Evolutionary conservation across 345 rosid genomes (phyloP), one percentile per base, ranked within the genome.

Genomic region (Euphorbia tirucalli): DNA sequence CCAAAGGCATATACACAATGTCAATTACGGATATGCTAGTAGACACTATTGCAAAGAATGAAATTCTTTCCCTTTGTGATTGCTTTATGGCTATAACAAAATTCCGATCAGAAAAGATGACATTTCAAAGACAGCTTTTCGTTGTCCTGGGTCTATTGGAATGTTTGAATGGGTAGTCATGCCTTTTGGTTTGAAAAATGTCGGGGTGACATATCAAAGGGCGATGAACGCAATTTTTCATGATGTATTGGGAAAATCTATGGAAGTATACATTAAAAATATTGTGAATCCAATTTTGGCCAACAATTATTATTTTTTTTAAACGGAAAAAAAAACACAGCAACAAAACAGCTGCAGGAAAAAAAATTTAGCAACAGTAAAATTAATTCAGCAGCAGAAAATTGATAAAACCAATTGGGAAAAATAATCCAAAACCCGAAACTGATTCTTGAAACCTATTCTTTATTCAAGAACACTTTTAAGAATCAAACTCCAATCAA

Each of bases 181-280:
- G 1, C 46, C 14, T 3, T n/a, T 50, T 48, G 59, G 46, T 7
- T 15, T 75, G 7, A 61, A 68, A 11, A 61, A 75, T 5, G 61
- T 39, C 1, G 65, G 56, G 5, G 55, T 55, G 0, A 75, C 70
- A 1, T 70, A 64, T 19, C 57, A 70, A 14, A 3, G 70, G 13
- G 9, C 50, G 9, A 49, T 75, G 31, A 70, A 61, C 18, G 5
- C 15, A 3, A 13, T 62, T 64, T 32, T 70, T 15, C 19, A 43
- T 0, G 9, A 10, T 7, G 16, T 25, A 19, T 0, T 76, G 0
- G 11, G 59, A 0, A 2, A 9, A 0, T 56, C 11, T 14, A 37
- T 76, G 35, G 71, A 76, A 31, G 27, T 19, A 0, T 64, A 71
- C 10, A 57, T 68, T 5, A 59, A 74, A 27, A 59, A 66, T 11